phyloP scores from a whole-genome alignment of 2,329 filamentous ascomycete genomes.

The Stromatinia cepivora region DNA sequence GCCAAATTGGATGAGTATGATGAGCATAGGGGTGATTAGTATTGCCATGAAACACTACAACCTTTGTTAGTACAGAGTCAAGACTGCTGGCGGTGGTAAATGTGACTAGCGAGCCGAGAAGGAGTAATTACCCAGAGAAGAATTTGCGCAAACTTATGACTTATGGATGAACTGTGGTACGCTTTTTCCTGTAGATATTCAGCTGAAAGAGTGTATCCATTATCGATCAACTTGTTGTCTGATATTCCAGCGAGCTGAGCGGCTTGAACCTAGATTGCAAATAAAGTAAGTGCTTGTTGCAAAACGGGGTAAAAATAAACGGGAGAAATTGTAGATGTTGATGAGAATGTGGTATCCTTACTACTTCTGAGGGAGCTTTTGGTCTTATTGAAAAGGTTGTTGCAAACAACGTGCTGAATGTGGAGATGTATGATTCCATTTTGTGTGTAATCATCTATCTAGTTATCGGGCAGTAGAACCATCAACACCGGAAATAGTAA shows the following conservation, averaged over 20 bases:
- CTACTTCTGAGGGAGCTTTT: not conserved
- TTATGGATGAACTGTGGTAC: conserved; percentile 8
- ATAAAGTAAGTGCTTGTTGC: not conserved
- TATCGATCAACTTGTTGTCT: not conserved
- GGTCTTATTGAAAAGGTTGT: not conserved
- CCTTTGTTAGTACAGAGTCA: not conserved
- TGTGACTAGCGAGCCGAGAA: not conserved
- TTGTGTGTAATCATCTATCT: not conserved
- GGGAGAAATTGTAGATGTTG: accelerated
- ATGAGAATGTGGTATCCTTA: not conserved
- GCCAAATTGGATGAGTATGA: not conserved
- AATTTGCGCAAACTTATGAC: not conserved
- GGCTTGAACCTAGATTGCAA: not conserved
- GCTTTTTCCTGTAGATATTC: conserved; percentile 4
- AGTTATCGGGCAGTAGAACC: not conserved
- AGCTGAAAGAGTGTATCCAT: not conserved
- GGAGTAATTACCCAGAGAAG: conserved; percentile 3
- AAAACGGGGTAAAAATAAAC: not conserved
- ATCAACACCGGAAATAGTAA: not conserved
- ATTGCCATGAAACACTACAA: not conserved
- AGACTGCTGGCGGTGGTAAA: no score
- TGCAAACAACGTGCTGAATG: not conserved
- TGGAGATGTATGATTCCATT: not conserved
- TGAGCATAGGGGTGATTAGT: not conserved
- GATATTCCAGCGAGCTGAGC: not conserved